phyloP scores from a whole-genome alignment of 1,284 basidiomycete species.

The Rhodotorula sp. region DNA sequence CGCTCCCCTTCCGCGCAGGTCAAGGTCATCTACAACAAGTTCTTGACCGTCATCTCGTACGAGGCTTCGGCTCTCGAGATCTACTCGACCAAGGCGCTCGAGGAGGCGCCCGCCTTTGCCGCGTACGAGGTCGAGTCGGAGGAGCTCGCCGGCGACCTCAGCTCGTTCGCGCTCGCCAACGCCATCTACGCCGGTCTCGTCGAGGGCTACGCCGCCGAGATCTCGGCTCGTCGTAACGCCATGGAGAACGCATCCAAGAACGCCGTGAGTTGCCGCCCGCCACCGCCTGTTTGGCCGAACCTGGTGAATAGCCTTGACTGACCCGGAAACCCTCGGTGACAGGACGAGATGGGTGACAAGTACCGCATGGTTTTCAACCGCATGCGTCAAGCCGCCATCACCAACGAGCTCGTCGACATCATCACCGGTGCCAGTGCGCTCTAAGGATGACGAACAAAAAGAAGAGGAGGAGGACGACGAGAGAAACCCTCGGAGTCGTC shows the following conservation, averaged over 20 bases:
- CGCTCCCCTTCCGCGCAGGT: constrained; percentile 45
- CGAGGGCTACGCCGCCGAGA: constrained; percentile 92
- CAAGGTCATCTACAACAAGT: constrained; percentile 91
- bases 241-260: constrained; percentile 99
- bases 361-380: constrained; percentile 87
- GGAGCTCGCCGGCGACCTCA: constrained; percentile 87
- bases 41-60: constrained; percentile 86
- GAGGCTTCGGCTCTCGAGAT: constrained; percentile 75
- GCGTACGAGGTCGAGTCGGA: constrained; percentile 82
- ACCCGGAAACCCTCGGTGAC: background rate
- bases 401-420: constrained; percentile 91
- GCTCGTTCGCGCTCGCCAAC: constrained; percentile 95
- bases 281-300: too few relatives aligned
- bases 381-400: constrained; percentile 97
- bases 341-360: constrained; percentile 72
- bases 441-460: background rate
- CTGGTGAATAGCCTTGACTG: background rate
- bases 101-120: constrained; percentile 57
- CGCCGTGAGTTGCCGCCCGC: constrained; percentile 54
- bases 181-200: constrained; percentile 92
- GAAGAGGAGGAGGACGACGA: too few relatives aligned
- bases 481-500: too few relatives aligned
- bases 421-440: constrained; percentile 54
- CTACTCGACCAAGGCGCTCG: constrained; percentile 73
- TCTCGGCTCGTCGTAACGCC: constrained; percentile 73